Evolutionary conservation across 1,284 basidiomycete species (phyloP).

Genomic region (Cryptococcus amylolentus): DNA sequence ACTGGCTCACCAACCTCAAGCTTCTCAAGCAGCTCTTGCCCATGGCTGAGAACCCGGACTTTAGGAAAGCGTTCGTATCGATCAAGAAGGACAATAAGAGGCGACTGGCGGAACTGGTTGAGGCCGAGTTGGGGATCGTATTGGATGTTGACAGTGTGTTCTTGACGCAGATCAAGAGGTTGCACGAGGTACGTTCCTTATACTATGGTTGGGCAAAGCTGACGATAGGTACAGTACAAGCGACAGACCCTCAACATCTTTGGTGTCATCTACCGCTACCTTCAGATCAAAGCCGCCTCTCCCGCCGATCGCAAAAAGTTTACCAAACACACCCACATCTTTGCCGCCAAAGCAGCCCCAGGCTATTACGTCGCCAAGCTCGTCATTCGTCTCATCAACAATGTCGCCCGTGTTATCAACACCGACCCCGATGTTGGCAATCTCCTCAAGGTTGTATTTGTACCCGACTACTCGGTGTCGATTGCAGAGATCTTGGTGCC

Average conservation of each 20-base stretch:
- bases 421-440: constrained; percentile 79
- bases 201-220: not conserved
- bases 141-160: constrained; percentile 75
- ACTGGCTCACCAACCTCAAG: constrained; percentile 65
- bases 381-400: constrained; percentile 88
- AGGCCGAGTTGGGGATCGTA: constrained; percentile 64
- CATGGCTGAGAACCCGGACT: constrained; percentile 65
- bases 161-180: constrained; percentile 85
- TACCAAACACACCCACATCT: constrained; percentile 63
- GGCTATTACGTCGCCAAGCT: constrained; percentile 53
- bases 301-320: constrained; percentile 74
- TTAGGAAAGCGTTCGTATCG: constrained; percentile 72
- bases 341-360: constrained; percentile 65
- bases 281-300: constrained; percentile 71
- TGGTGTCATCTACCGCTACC: constrained; percentile 81
- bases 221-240: constrained; percentile 68
- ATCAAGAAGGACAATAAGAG: constrained; percentile 81
- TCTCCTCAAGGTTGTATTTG: constrained; percentile 76
- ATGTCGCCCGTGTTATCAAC: constrained; percentile 79
- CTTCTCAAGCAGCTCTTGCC: constrained; percentile 48
- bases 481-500: constrained; percentile 87
- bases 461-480: constrained; percentile 70
- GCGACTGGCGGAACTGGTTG: constrained; percentile 64
- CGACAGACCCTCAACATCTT: constrained; percentile 52
- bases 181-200: constrained; percentile 35